Evolutionary conservation across 192 early-diverging fungal genomes (phyloP), one percentile per base, ranked within the genome.

Genomic region (Glomus cerebriforme): DNA sequence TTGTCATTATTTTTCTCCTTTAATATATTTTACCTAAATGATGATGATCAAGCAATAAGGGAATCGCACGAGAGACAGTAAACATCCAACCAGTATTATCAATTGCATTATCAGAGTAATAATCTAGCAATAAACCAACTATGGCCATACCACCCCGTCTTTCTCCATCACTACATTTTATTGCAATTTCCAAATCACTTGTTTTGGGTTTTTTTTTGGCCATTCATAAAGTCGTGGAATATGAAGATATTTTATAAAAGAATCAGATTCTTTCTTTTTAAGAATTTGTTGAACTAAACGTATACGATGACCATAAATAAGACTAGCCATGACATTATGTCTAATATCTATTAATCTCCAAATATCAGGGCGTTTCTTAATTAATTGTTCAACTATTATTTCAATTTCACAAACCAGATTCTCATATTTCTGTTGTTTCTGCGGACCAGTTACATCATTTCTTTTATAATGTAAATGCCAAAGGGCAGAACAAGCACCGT

Each of bases 11-110:
- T 15, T 67, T 19, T 7, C 35, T 32, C 22, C 5, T 39, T 3
- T 39, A 3, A 3, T 7, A 32, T 32, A 32, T 37, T 4, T 67
- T 68, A 68, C 66, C 66, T n/a, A 68, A n/a, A n/a, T n/a, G 13
- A 37, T 37, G 29, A 68, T 68, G 13, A 5, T 71, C 69, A 71
- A 45, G 49, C 27, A 71, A 71, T 15, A 45, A 39, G 2, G 69
- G 39, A 15, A 71, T 7, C 13, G 69, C 10, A 27, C 43, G 1
- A 29, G 24, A 27, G 9, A 71, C 37, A 27, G 69, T 49, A 71
- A 71, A 27, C 69, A 71, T 71, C 69, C 69, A 71, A 17, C 69
- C 69, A 26, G 69, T 27, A 71, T 71, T 71, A 47, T 71, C 24
- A 43, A 71, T 71, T 26, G 69, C 69, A 47, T 71, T 71, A 29